These are phyloP conservation scores for Chiua virens DNA, from an alignment of 768 basidiomycete species.

Conservation along the genomic window DNA sequence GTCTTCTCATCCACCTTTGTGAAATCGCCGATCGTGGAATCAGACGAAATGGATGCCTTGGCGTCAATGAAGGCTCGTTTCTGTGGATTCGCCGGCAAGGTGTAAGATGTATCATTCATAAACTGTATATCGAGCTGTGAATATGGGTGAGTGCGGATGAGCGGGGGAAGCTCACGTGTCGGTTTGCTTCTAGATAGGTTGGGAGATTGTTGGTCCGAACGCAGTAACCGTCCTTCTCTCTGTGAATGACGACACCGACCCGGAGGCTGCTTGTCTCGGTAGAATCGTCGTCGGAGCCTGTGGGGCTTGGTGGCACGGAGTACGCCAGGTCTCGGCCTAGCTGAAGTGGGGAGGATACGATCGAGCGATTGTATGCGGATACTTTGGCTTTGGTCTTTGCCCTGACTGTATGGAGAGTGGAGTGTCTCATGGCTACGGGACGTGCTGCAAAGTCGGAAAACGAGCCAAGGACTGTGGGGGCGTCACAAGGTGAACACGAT, in stretches of 20 bases:
- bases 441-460: constrained; percentile 46
- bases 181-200: constrained; percentile 77
- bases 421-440: constrained; percentile 47
- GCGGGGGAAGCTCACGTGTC: constrained; percentile 53
- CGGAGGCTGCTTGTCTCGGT: constrained; percentile 49
- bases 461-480: constrained; percentile 45
- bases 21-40: constrained; percentile 80
- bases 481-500: neutral
- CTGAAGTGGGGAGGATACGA: constrained; percentile 19
- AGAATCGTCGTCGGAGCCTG: constrained; percentile 37
- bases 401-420: constrained; percentile 42
- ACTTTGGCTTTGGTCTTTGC: constrained; percentile 20
- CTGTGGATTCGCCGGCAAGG: constrained; percentile 58
- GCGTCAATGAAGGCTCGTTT: constrained; percentile 71
- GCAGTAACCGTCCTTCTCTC: constrained; percentile 51
- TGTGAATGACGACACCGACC: constrained; percentile 64
- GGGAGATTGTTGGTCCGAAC: constrained; percentile 76
- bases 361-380: constrained; percentile 1
- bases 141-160: neutral
- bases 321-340: constrained; percentile 30
- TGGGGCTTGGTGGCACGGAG: constrained; percentile 48
- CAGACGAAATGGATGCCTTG: constrained; percentile 79
- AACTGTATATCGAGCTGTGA: constrained; percentile 36
- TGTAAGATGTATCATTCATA: constrained; percentile 50
- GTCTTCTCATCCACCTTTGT: constrained; percentile 80